A percentile compares a stretch with the other conserved stretches of the same genome.
Conservation (phyloP, 306 rosid species). For the Pachyrhizus erosus region DNA sequence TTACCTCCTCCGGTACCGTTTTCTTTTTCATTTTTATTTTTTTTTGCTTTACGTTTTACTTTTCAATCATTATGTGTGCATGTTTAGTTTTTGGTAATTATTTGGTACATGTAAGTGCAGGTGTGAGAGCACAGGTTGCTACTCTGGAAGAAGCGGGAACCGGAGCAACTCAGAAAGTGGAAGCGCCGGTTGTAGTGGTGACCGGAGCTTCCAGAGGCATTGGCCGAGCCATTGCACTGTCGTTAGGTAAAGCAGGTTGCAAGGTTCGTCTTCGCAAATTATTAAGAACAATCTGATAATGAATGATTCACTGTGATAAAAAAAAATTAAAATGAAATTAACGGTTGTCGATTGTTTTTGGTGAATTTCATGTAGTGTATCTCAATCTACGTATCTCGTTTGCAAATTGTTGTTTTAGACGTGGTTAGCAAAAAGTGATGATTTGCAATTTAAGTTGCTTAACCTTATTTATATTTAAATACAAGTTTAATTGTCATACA, state of each 20-base stretch:
- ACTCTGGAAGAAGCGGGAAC: constrained; percentile 65
- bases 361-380: neutral
- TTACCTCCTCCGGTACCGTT: constrained; percentile 56
- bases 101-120: constrained; percentile 41
- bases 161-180: constrained; percentile 59
- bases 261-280: constrained; percentile 62
- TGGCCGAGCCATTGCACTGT: constrained; percentile 82
- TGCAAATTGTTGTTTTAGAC: neutral
- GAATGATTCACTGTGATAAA: neutral
- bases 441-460: neutral
- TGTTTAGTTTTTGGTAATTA: neutral
- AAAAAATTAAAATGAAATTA: neutral
- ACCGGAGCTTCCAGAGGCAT: constrained; percentile 98
- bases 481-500: too few relatives aligned
- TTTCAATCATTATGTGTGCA: neutral
- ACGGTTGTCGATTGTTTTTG: neutral
- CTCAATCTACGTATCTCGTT: neutral
- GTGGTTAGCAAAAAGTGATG: neutral
- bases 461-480: neutral
- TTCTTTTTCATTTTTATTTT: neutral
- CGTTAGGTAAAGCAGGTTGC: constrained; percentile 93
- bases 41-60: neutral
- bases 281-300: neutral
- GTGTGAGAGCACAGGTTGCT: constrained; percentile 81
- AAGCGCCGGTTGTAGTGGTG: constrained; percentile 86